These are phyloP conservation scores for Flaveria linearis DNA, from an alignment of 129 eudicot species.

Conservation along the genomic window DNA sequence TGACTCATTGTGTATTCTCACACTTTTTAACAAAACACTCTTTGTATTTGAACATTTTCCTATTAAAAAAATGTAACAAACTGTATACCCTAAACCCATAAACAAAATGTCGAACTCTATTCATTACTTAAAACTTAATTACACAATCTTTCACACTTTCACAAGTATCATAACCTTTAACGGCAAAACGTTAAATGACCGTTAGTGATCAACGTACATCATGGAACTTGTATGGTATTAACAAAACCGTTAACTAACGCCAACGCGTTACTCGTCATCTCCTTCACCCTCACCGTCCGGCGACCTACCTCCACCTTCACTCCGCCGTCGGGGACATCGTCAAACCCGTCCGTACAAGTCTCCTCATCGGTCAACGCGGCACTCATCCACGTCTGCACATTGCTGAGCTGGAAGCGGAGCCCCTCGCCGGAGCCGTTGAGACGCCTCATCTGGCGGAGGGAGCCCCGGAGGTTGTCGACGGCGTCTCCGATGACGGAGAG, in stretches of 20 bases:
- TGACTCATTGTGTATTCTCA: too few relatives aligned
- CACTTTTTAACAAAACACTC: too few relatives aligned
- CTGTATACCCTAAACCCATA: too few relatives aligned
- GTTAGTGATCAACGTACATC: slow-evolving; percentile 27
- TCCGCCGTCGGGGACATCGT: slow-evolving; percentile 46
- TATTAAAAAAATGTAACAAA: too few relatives aligned
- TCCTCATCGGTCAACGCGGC: slow-evolving; percentile 89
- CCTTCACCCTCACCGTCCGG: slow-evolving; percentile 55
- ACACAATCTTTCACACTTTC: too few relatives aligned
- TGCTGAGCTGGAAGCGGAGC: slow-evolving; percentile 77
- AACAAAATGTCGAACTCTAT: too few relatives aligned
- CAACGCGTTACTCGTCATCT: slow-evolving; percentile 81
- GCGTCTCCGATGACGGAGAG: slow-evolving; percentile 59
- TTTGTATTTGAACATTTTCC: too few relatives aligned
- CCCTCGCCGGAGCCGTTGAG: slow-evolving; percentile 47
- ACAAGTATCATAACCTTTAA: neutral
- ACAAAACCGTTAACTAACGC: slow-evolving; percentile 76
- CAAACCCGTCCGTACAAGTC: slow-evolving; percentile 87
- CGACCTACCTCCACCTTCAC: slow-evolving; percentile 54
- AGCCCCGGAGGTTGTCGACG: slow-evolving; percentile 57
- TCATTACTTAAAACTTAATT: too few relatives aligned
- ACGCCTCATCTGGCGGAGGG: slow-evolving; percentile 66
- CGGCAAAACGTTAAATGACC: slow-evolving; percentile 2
- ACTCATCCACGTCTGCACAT: slow-evolving; percentile 97
- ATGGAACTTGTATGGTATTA: slow-evolving; percentile 26